phyloP scores from a whole-genome alignment of 2,329 filamentous ascomycete species.

The Mycosphaerelloides madeirae region DNA sequence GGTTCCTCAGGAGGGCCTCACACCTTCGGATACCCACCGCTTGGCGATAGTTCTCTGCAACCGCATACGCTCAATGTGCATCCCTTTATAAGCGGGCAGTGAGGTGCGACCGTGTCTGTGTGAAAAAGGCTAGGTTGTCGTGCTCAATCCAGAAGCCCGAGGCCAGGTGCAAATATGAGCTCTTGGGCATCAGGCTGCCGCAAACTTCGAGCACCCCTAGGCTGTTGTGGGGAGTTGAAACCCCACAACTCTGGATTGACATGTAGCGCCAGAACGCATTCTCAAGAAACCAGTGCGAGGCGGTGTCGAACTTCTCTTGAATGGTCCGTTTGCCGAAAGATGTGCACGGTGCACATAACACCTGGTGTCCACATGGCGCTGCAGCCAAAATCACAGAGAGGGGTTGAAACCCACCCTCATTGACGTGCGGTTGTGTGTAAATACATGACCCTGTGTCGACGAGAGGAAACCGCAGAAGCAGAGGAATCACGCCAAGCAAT shows the following conservation, averaged over 20 bases:
- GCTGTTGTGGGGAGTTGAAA: background rate
- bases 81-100: background rate
- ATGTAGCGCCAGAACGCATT: conserved; percentile 1
- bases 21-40: background rate
- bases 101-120: background rate
- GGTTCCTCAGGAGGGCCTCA: no score
- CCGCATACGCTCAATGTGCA: background rate
- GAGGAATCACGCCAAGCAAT: no score
- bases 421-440: conserved; percentile 1
- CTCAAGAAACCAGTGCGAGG: background rate
- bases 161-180: conserved; percentile 2
- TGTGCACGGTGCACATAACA: conserved; percentile 3
- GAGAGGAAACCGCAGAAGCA: no score
- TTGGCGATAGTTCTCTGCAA: conserved; percentile 4
- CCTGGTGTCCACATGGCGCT: background rate
- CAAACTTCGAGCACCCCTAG: background rate
- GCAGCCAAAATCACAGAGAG: background rate
- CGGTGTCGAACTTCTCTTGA: background rate
- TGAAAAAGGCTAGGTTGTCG: background rate
- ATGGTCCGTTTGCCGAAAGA: background rate
- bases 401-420: background rate
- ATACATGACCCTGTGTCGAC: background rate
- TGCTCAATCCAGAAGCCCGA: conserved; percentile 7
- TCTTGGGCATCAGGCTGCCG: background rate
- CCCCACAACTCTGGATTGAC: background rate